These are phyloP conservation scores for Plantago ovata DNA, from an alignment of 257 asterid genomes.

Conservation along the genomic window DNA sequence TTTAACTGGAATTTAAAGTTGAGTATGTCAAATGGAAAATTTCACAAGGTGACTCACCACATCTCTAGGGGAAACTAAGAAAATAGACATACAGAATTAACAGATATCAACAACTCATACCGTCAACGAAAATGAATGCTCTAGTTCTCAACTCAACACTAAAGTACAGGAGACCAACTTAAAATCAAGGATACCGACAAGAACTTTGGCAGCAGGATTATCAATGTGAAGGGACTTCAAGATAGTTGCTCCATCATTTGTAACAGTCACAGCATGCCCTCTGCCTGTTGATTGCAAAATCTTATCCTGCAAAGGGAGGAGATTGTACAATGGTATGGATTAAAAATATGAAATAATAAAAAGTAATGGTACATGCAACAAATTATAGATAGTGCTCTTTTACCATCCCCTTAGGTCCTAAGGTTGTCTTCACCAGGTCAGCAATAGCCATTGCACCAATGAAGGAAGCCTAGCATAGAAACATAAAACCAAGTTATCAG, in stretches of 20 bases:
- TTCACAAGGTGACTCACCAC: too few species aligned
- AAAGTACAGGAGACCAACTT: background rate
- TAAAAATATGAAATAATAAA: too few species aligned
- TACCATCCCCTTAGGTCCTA: conserved; percentile 99
- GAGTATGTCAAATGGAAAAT: too few species aligned
- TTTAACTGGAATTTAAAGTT: too few species aligned
- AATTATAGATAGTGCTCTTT: conserved; percentile 1
- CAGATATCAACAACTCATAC: too few species aligned
- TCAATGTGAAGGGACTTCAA: conserved; percentile 93
- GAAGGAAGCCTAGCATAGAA: conserved; percentile 66
- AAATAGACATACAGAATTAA: too few species aligned
- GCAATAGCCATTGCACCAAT: conserved; percentile 96
- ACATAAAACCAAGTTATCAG: conserved; percentile 18
- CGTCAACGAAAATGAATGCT: background rate
- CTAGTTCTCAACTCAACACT: background rate
- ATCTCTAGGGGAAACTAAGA: too few species aligned
- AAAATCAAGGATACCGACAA: conserved; percentile 75
- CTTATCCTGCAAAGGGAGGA: conserved; percentile 67
- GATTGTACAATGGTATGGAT: too few species aligned
- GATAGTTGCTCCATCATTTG: conserved; percentile 99
- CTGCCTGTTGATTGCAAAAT: conserved; percentile 91
- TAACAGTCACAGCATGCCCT: conserved; percentile 83
- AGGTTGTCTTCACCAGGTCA: conserved; percentile 90
- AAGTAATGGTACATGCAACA: background rate
- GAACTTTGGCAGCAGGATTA: conserved; percentile 98